These are phyloP conservation scores for Arthrobotrys iridis DNA, from an alignment of 2,329 filamentous ascomycete species.

Conservation along the genomic window DNA sequence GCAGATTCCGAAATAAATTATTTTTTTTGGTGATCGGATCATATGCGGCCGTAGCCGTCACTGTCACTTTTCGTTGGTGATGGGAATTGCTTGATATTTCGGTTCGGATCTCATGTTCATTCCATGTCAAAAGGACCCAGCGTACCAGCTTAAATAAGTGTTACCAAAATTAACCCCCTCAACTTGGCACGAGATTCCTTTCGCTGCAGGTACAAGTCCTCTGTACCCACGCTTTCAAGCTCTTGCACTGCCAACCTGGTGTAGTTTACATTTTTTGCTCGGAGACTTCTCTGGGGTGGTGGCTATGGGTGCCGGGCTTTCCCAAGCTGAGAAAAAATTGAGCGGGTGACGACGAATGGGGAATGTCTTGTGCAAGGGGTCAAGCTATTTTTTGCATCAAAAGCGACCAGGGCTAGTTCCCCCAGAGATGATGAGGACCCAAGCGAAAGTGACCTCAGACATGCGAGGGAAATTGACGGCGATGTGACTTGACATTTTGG, in stretches of 20 bases:
- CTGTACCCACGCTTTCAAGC: constrained; percentile 16
- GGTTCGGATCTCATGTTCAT: constrained; percentile 12
- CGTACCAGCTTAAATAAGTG: constrained; percentile 13
- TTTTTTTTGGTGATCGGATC: constrained; percentile 11
- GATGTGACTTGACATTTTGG: constrained; percentile 42
- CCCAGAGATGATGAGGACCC: constrained; percentile 26
- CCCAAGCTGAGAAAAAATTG: constrained; percentile 17
- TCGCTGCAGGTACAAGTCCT: constrained; percentile 45
- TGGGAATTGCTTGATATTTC: constrained; percentile 10
- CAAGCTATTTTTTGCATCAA: constrained; percentile 55
- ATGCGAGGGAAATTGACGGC: constrained; percentile 18
- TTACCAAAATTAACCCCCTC: constrained; percentile 44
- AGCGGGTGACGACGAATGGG: constrained; percentile 49
- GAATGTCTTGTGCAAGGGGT: constrained; percentile 52
- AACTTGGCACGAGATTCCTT: constrained; percentile 36
- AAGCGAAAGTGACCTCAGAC: constrained; percentile 43
- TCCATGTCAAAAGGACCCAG: constrained; percentile 25
- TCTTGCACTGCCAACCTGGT: constrained; percentile 41
- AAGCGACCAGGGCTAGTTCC: constrained; percentile 26
- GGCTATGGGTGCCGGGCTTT: constrained; percentile 29
- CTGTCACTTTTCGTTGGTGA: neutral
- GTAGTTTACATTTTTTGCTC: constrained; percentile 12
- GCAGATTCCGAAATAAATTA: constrained; percentile 5
- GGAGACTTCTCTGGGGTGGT: constrained; percentile 44
- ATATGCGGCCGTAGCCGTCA: constrained; percentile 2